phyloP scores from a whole-genome alignment of 495 filamentous ascomycete genomes.

The Entonaema liquescens region DNA sequence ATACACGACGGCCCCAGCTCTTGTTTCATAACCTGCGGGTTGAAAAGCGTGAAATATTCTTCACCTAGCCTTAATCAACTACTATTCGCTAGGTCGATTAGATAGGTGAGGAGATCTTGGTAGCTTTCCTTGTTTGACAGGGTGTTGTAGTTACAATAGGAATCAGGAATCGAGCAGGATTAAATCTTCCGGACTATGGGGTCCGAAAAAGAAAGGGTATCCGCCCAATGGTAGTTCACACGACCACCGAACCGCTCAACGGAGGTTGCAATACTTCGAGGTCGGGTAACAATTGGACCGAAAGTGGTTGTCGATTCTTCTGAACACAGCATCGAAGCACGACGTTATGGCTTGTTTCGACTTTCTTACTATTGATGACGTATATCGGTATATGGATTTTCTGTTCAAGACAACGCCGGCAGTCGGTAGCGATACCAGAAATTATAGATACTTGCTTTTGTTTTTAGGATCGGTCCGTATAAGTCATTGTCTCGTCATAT shows the following conservation, averaged over 20 bases:
- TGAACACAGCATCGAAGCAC: conserved; percentile 10
- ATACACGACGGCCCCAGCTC: conserved; percentile 29
- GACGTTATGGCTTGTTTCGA: conserved; percentile 26
- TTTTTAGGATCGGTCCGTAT: neutral
- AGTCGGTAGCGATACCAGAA: neutral
- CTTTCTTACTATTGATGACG: conserved; percentile 30
- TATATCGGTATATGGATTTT: conserved; percentile 8
- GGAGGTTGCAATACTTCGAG: conserved; percentile 13
- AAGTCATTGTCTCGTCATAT: conserved; percentile 11
- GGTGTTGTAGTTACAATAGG: conserved; percentile 22
- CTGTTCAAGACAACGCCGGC: neutral
- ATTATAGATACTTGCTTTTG: conserved; percentile 1
- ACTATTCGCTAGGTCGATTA: conserved; percentile 25
- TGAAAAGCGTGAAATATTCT: conserved; percentile 10
- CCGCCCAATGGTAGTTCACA: conserved; percentile 21
- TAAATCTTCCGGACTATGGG: conserved; percentile 33
- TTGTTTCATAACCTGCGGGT: conserved; percentile 37
- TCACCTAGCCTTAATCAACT: conserved; percentile 13
- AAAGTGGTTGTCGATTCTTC: conserved; percentile 2
- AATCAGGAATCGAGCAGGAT: conserved; percentile 39
- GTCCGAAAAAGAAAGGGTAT: conserved; percentile 6
- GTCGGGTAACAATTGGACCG: conserved; percentile 37
- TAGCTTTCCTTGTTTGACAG: conserved; percentile 20
- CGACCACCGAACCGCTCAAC: conserved; percentile 18
- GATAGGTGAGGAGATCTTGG: conserved; percentile 31